Evolutionary conservation across 2,329 filamentous ascomycete genomes (phyloP).

Genomic region (Gremmenia infestans): DNA sequence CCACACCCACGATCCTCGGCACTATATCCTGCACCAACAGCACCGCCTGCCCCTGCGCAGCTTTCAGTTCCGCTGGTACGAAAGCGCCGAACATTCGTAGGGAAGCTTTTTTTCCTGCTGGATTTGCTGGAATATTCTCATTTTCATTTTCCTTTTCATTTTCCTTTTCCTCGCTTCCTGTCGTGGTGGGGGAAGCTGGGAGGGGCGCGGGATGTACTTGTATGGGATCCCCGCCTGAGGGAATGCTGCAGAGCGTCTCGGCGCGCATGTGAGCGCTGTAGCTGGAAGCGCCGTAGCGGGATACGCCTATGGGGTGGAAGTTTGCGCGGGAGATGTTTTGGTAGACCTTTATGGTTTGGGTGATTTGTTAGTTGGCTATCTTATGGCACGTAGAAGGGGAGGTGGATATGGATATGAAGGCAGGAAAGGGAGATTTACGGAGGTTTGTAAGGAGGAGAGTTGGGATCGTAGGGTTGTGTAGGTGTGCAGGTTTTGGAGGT

Average conservation of each 20-base stretch:
- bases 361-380: not conserved
- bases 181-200: constrained; percentile 22
- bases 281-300: constrained; percentile 62
- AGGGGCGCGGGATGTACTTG: not conserved
- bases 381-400: not conserved
- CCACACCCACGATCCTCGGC: constrained; percentile 51
- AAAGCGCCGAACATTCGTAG: constrained; percentile 51
- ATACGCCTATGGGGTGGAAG: constrained; percentile 59
- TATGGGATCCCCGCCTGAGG: no score
- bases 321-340: constrained; percentile 63
- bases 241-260: constrained; percentile 38
- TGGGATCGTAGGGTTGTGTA: constrained; percentile 56
- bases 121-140: not conserved
- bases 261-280: constrained; percentile 74
- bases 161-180: not conserved
- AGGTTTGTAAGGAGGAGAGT: constrained; percentile 46
- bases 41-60: constrained; percentile 56
- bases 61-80: constrained; percentile 42
- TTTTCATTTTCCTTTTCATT: constrained; percentile 3
- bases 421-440: not conserved
- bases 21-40: constrained; percentile 52
- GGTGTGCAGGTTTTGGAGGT: constrained; percentile 60
- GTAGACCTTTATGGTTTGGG: constrained; percentile 16
- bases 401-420: not conserved
- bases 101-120: constrained; percentile 43